Conservation (phyloP, 176 grass and related monocot species). For the Zoysia pacifica region DNA sequence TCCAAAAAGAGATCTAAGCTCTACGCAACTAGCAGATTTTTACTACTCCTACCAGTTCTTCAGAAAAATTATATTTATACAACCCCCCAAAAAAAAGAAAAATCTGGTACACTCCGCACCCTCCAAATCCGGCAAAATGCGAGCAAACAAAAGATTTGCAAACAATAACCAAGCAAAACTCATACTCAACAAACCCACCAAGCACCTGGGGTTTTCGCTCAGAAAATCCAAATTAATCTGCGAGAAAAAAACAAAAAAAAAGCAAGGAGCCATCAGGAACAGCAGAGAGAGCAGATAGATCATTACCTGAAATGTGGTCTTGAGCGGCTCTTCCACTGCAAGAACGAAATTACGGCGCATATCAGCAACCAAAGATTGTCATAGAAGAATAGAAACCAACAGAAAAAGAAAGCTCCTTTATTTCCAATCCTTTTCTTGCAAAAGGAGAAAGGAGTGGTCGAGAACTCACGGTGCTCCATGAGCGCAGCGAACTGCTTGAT, state of each 20-base stretch:
- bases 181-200: background rate
- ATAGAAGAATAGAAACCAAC: background rate
- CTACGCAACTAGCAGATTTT: background rate
- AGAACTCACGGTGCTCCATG: slow-evolving; percentile 69
- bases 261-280: slow-evolving; percentile 15
- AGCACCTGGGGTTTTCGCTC: background rate
- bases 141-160: background rate
- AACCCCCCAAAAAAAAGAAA: background rate
- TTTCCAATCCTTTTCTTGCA: background rate
- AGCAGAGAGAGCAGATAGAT: slow-evolving; percentile 31
- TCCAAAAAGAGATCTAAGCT: slow-evolving; percentile 33
- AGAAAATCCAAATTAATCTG: slow-evolving; percentile 10
- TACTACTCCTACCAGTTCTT: background rate
- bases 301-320: slow-evolving; percentile 83
- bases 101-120: background rate
- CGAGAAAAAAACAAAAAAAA: background rate
- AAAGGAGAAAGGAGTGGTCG: background rate
- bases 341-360: slow-evolving; percentile 29
- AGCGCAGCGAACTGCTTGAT: slow-evolving; percentile 83
- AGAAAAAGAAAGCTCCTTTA: background rate
- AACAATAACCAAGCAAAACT: slow-evolving; percentile 8
- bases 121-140: slow-evolving; percentile 31
- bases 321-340: slow-evolving; percentile 81
- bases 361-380: slow-evolving; percentile 35
- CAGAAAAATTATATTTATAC: background rate